Conservation (phyloP, 192 early-diverging fungal species). For the Phlyctochytrium arcticum region DNA sequence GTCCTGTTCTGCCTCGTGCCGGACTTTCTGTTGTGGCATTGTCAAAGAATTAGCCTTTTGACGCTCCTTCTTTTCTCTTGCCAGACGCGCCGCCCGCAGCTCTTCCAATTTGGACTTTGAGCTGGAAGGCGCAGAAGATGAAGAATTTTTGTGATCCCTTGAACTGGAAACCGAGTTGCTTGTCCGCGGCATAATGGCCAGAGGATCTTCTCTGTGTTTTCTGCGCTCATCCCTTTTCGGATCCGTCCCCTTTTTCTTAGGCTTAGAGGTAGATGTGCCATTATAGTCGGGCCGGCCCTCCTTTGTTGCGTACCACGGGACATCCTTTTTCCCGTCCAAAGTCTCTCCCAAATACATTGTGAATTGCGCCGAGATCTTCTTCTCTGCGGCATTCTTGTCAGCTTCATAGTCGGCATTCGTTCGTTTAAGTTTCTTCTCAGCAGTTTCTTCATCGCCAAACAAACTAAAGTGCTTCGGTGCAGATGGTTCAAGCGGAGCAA, state of each 20-base stretch:
- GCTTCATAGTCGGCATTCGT: constrained; percentile 54
- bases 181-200: not conserved
- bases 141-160: not conserved
- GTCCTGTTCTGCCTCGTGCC: constrained; percentile 4
- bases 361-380: constrained; percentile 51
- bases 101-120: constrained; percentile 24
- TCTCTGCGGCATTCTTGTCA: constrained; percentile 50
- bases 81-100: constrained; percentile 31
- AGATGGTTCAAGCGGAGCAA: not conserved
- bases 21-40: constrained; percentile 15
- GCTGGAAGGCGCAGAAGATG: too few relatives aligned
- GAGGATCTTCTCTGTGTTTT: constrained; percentile 11
- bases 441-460: constrained; percentile 53
- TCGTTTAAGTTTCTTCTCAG: constrained; percentile 13
- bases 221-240: constrained; percentile 1
- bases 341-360: constrained; percentile 64
- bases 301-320: constrained; percentile 35
- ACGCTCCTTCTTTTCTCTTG: constrained; percentile 25
- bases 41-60: too few relatives aligned
- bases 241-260: not conserved
- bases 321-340: constrained; percentile 19
- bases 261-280: too few relatives aligned
- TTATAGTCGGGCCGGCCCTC: not conserved
- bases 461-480: constrained; percentile 49
- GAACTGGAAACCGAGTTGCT: not conserved